Evolutionary conservation across 768 basidiomycete genomes (phyloP).

Genomic region (Xerocomus brunneocitrinus): DNA sequence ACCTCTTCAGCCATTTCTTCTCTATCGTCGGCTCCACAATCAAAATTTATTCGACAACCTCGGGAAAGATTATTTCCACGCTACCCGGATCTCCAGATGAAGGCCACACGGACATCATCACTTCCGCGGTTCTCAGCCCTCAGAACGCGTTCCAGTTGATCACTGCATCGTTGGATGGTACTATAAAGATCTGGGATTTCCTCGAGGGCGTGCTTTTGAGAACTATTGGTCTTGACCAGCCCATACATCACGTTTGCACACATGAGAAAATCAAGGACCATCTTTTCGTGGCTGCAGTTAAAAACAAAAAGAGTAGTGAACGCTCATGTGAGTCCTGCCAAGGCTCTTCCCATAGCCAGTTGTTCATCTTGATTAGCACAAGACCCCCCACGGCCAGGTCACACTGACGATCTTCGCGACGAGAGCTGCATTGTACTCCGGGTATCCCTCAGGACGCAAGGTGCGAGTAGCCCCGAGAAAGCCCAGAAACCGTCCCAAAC

Average conservation of each 20-base stretch:
- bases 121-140: constrained; percentile 73
- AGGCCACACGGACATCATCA: constrained; percentile 51
- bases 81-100: constrained; percentile 51
- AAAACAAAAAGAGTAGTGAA: constrained; percentile 43
- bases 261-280: constrained; percentile 65
- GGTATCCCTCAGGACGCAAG: constrained; percentile 49
- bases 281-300: constrained; percentile 66
- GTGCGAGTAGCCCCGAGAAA: constrained; percentile 38
- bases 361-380: constrained; percentile 12
- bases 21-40: constrained; percentile 76
- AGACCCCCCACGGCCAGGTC: neutral
- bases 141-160: constrained; percentile 87
- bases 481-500: constrained; percentile 47
- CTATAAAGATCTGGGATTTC: constrained; percentile 89
- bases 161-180: constrained; percentile 80
- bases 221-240: constrained; percentile 64
- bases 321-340: constrained; percentile 13
- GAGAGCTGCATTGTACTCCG: constrained; percentile 50
- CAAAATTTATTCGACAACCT: constrained; percentile 77
- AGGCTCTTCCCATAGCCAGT: neutral
- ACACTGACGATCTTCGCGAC: constrained; percentile 30
- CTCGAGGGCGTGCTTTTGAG: constrained; percentile 76
- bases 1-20: constrained; percentile 73
- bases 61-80: constrained; percentile 78
- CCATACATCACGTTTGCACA: constrained; percentile 66